Base-by-base conservation (phyloP, 1,284 basidiomycete genomes). In the Ganoderma meredithae region DNA sequence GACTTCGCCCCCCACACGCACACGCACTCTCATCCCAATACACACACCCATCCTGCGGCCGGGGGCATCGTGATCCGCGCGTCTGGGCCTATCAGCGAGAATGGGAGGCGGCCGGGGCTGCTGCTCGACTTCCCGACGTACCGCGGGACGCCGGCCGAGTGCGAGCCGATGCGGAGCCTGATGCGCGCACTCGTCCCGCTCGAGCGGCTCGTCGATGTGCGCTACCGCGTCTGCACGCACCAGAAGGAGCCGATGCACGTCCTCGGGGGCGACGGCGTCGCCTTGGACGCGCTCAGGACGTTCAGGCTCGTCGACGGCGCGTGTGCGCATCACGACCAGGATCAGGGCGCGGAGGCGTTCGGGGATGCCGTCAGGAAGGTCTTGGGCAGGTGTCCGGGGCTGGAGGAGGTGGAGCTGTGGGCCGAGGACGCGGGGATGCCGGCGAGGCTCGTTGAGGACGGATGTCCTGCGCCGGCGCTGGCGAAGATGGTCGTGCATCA, bases 71-170 rank as follows among this genome's bases (percentile, higher is more conserved):
- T 63, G 55, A 40, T 72, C 25, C 67, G 66, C 17, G 68, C 71
- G 5, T 52, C 65, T 12, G 66, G 69, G 19, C 44, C 44, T 6
- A 3, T 31, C 2, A 31, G 27, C 27, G 27, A 31, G 27, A 31
- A 31, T 3, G 27, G 60, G 27, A 31, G 15, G 25, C n/a, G 33
- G 12, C 62, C 56, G 19, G 67, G 60, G 7, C 62, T 72, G n/a
- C 64, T 70, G 25, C 69, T 72, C 41, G 71, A 70, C 60, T 49
- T 71, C 62, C 62, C 49, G 44, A 39, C 63, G 25, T 49, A 62
- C 36, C 61, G 63, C 55, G 33, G 65, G 40, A 27, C 44, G 5
- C 15, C 56, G 36, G 39, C 40, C 7, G 36, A 27, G n/a, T 39
- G 47, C 27, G 40, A 64, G 33, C 12, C 39, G 36, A 52, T 47